These are phyloP conservation scores for Straminergon stramineum DNA, from an alignment of 225 moss, liverwort and hornwort genomes.

Conservation along the genomic window DNA sequence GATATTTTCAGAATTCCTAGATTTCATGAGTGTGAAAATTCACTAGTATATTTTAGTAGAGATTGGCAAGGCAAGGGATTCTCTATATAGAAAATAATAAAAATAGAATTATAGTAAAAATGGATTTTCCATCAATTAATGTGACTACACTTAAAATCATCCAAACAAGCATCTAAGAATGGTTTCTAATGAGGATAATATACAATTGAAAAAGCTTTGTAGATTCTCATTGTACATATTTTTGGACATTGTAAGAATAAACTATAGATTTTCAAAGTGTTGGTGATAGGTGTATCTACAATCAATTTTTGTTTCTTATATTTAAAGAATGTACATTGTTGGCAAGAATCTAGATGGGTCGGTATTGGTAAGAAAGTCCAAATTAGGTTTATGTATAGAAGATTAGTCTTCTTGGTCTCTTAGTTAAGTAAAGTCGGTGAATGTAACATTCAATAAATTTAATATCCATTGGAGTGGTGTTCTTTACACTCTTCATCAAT, in stretches of 20 bases:
- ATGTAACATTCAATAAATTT: neutral
- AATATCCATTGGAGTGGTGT: neutral
- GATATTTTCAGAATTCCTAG: neutral
- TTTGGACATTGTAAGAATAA: neutral
- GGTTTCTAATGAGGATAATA: neutral
- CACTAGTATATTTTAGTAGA: neutral
- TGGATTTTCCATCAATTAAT: neutral
- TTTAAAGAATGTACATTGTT: too few species aligned
- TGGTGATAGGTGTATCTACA: neutral
- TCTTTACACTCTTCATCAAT: neutral
- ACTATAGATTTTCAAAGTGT: neutral
- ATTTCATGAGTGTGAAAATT: fast-evolving
- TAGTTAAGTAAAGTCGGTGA: neutral
- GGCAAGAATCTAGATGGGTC: too few species aligned
- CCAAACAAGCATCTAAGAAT: neutral
- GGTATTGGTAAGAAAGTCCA: neutral
- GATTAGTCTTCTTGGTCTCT: neutral
- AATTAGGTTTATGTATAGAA: neutral
- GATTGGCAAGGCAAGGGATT: fast-evolving
- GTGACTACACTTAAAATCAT: neutral
- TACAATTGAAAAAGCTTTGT: neutral
- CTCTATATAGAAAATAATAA: neutral
- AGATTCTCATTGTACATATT: neutral
- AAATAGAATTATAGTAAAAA: too few species aligned
- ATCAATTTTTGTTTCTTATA: neutral